Base-by-base conservation (phyloP, 2,329 filamentous ascomycete genomes). In the Hypoxylon sp. region DNA sequence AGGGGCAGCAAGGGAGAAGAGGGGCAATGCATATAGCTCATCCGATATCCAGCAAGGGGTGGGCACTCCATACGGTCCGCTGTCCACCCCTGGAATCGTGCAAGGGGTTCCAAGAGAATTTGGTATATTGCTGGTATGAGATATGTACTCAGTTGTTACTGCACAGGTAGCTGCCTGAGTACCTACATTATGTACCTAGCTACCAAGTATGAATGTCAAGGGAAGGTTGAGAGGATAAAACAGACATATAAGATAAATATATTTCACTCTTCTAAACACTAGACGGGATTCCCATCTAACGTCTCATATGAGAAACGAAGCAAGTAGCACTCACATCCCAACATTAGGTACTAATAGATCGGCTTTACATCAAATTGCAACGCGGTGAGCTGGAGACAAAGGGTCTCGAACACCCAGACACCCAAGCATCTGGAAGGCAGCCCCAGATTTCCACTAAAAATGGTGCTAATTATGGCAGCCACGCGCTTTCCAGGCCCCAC, bases 371-470 rank as follows among this genome's bases (percentile, higher is more conserved):
- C n/a, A n/a, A n/a, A n/a, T n/a, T n/a, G n/a, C n/a, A n/a, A n/a
- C n/a, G n/a, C n/a, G n/a, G n/a, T n/a, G n/a, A n/a, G n/a, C n/a
- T n/a, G n/a, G n/a, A n/a, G n/a, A n/a, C n/a, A n/a, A n/a, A n/a
- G n/a, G n/a, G n/a, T n/a, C n/a, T 48, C 19, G 28, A 26, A 10
- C 20, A 1, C 6, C n/a, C 24, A 46, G n/a, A 30, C 39, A 48
- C 48, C 8, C 20, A 22, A 24, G 6, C 4, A 17, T 26, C 41
- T 20, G n/a, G 37, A 19, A 41, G n/a, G n/a, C 37, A 19, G 58
- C 41, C 55, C 63, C 52, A 51, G 58, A 59, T 58, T 62, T 62
- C 3, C 17, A 46, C 10, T 53, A 20, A 44, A 47, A 19, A 30
- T 48, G 20, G n/a, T 62, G 53, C 48, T 63, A 56, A 56, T 55